Evolutionary conservation across 345 rosid species (phyloP).

Genomic region (Anastatica hierochuntica): DNA sequence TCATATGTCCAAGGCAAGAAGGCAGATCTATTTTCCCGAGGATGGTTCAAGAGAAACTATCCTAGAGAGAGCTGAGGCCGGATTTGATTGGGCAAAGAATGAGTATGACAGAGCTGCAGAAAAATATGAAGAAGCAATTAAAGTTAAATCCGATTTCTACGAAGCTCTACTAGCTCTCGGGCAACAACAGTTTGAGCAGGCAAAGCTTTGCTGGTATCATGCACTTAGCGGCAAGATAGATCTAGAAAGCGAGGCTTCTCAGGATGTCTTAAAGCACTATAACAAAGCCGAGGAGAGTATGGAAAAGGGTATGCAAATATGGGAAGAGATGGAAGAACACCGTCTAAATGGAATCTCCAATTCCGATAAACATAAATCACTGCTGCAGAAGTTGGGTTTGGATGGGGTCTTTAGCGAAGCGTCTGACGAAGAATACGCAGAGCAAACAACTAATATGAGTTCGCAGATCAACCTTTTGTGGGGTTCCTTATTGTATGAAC

Average conservation of each 20-base stretch:
- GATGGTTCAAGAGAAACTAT: conserved; percentile 53
- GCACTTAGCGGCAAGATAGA: conserved; percentile 54
- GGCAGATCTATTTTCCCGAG: conserved; percentile 48
- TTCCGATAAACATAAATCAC: conserved; percentile 45
- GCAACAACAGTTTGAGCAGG: conserved; percentile 91
- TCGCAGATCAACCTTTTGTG: conserved; percentile 83
- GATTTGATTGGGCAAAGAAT: conserved; percentile 63
- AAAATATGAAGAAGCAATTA: conserved; percentile 67
- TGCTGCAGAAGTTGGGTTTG: conserved; percentile 54
- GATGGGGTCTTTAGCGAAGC: conserved; percentile 47
- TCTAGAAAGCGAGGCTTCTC: conserved; percentile 51
- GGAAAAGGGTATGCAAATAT: conserved; percentile 87
- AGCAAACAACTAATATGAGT: conserved; percentile 68
- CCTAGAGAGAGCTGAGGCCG: conserved; percentile 39
- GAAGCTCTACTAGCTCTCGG: conserved; percentile 90
- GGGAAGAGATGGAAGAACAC: conserved; percentile 85
- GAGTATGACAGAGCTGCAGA: conserved; percentile 58
- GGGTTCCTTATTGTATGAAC: conserved; percentile 90
- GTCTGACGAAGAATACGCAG: conserved; percentile 56
- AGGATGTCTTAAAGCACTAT: conserved; percentile 73
- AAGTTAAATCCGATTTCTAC: conserved; percentile 72
- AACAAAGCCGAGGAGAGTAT: conserved; percentile 92
- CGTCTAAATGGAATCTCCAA: conserved; percentile 71
- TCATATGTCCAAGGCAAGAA: conserved; percentile 83
- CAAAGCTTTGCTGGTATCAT: conserved; percentile 84